Evolutionary conservation across 83 land plant species (phyloP).

Genomic region (Picea abies): DNA sequence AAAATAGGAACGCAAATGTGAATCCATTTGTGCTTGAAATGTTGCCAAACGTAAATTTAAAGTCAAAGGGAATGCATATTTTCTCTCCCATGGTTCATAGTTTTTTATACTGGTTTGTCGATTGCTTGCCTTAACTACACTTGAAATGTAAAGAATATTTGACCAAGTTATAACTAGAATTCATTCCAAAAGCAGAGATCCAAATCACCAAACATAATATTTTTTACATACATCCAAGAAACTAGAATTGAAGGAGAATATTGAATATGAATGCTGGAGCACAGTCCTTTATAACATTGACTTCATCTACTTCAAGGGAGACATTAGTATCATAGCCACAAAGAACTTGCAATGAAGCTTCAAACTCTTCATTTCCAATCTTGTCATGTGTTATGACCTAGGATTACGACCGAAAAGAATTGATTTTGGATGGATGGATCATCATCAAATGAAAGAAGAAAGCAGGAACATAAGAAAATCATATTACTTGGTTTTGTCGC

Average conservation of each 20-base stretch:
- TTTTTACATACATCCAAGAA: not conserved
- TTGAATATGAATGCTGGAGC: not conserved
- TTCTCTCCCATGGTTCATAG: not conserved
- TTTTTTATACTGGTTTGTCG: not conserved
- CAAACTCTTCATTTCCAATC: slow-evolving; percentile 52
- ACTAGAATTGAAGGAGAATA: not conserved
- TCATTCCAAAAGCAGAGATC: no score
- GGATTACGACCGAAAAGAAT: no score
- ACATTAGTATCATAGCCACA: slow-evolving; percentile 54
- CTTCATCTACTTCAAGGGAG: slow-evolving; percentile 59
- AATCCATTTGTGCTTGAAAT: not conserved
- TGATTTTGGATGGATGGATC: no score
- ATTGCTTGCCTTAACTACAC: not conserved
- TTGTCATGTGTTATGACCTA: slow-evolving; percentile 50
- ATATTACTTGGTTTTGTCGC: no score
- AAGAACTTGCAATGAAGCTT: no score
- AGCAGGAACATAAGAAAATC: no score
- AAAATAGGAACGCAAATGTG: not conserved
- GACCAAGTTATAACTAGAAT: no score
- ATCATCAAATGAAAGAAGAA: no score
- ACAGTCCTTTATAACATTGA: not conserved
- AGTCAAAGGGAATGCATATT: slow-evolving; percentile 4
- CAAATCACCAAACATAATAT: not conserved
- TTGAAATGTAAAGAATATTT: not conserved
- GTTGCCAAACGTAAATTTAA: not conserved